A percentile compares a stretch with the other conserved stretches of the same genome.
Conservation (phyloP, 2,329 filamentous ascomycete genomes). For the Exophiala aquamarina region DNA sequence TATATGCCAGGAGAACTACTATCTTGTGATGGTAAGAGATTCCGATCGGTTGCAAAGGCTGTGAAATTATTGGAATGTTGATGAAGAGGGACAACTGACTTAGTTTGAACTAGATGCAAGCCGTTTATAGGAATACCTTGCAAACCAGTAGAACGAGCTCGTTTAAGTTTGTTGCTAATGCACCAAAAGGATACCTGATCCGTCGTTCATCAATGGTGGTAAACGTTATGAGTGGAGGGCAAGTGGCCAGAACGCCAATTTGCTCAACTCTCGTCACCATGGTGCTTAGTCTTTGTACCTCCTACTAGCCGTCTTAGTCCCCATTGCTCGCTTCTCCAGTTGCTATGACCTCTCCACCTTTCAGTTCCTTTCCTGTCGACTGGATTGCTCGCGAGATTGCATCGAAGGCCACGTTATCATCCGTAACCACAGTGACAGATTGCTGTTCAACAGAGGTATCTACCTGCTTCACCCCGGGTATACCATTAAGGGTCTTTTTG, state of each 20-base stretch:
- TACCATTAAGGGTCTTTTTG: slow-evolving; percentile 2
- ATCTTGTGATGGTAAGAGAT: slow-evolving; percentile 7
- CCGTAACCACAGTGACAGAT: slow-evolving; percentile 8
- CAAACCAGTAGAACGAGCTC: slow-evolving; percentile 6
- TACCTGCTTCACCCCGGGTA: slow-evolving; percentile 5
- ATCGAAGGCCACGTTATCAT: slow-evolving; percentile 8
- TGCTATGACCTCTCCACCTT: slow-evolving; percentile 8
- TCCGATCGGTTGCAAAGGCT: slow-evolving; percentile 4
- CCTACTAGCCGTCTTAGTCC: slow-evolving; percentile 3
- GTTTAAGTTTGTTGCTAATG: slow-evolving; percentile 6
- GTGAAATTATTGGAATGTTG: slow-evolving; percentile 6
- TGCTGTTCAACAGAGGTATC: slow-evolving; percentile 4
- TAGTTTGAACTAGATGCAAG: slow-evolving; percentile 7
- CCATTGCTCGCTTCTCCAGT: slow-evolving; percentile 5
- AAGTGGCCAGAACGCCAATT: slow-evolving; percentile 6
- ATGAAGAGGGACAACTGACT: slow-evolving; percentile 6
- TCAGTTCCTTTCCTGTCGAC: slow-evolving; percentile 6
- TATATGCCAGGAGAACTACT: slow-evolving; percentile 6
- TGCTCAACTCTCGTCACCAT: slow-evolving; percentile 5
- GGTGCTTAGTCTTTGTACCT: slow-evolving; percentile 6
- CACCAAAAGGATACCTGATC: slow-evolving; percentile 4
- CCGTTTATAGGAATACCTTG: slow-evolving; percentile 3
- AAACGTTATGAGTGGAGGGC: slow-evolving; percentile 6
- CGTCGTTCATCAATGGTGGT: slow-evolving; percentile 6
- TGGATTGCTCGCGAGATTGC: slow-evolving; percentile 6